Evolutionary conservation across 257 asterid species (phyloP).

Genomic region (Haberlea rhodopensis): DNA sequence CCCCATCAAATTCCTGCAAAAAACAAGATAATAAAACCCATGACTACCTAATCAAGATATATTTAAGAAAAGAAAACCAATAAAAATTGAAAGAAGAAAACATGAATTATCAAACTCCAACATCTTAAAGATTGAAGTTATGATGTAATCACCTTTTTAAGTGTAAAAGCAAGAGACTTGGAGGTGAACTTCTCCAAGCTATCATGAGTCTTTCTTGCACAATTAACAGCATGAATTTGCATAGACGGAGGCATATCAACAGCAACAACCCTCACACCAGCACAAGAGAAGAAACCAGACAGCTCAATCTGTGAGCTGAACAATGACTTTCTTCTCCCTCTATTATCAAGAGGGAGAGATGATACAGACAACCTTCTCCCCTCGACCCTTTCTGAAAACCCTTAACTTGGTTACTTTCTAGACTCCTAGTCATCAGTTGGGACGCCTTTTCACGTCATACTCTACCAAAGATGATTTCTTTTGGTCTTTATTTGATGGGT

Average conservation of each 20-base stretch:
- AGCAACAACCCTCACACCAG: slow-evolving; percentile 78
- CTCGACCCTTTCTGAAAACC: slow-evolving; percentile 29
- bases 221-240: slow-evolving; percentile 94
- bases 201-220: slow-evolving; percentile 82
- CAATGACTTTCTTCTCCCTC: slow-evolving; percentile 67
- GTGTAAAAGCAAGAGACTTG: slow-evolving; percentile 78
- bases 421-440: slow-evolving; percentile 34
- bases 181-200: slow-evolving; percentile 96
- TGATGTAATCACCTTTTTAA: slow-evolving; percentile 59
- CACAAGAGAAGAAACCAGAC: slow-evolving; percentile 64
- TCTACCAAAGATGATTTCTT: slow-evolving; percentile 35
- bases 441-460: slow-evolving; percentile 39
- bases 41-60: slow-evolving; percentile 24
- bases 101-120: neutral
- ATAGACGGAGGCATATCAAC: slow-evolving; percentile 96
- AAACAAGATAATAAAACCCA: slow-evolving; percentile 20
- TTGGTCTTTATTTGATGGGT: slow-evolving; percentile 26
- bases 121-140: neutral
- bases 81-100: neutral
- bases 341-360: slow-evolving; percentile 31
- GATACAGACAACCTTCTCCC: slow-evolving; percentile 40
- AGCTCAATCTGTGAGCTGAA: slow-evolving; percentile 62
- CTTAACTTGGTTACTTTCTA: slow-evolving; percentile 33
- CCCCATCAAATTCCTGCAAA: slow-evolving; percentile 82
- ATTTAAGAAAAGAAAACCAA: neutral